Evolutionary conservation across 2,329 filamentous ascomycete species (phyloP).

Genomic region (Penicillium paneum): DNA sequence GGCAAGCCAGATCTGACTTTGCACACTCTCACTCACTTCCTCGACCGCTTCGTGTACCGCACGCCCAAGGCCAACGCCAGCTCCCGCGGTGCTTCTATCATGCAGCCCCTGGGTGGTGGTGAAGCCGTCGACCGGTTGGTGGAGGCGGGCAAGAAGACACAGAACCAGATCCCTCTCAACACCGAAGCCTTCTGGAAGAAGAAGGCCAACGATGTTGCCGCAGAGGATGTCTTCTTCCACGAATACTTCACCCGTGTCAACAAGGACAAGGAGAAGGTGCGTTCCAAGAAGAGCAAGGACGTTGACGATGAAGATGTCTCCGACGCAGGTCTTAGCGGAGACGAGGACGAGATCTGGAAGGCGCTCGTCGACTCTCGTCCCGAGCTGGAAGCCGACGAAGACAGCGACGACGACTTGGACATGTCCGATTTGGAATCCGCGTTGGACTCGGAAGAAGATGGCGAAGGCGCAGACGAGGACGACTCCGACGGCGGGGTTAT

Average conservation of each 20-base stretch:
- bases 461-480: conserved; percentile 41
- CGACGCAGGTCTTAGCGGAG: conserved; percentile 54
- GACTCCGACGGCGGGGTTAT: conserved; percentile 47
- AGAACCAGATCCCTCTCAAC: conserved; percentile 67
- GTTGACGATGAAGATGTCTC: conserved; percentile 44
- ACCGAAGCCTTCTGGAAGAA: conserved; percentile 87
- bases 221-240: conserved; percentile 97
- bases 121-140: conserved; percentile 61
- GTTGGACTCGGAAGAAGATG: conserved; percentile 44
- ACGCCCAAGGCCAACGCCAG: conserved; percentile 70
- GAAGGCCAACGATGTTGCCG: conserved; percentile 80
- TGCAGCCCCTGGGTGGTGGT: conserved; percentile 80
- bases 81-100: conserved; percentile 80
- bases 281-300: conserved; percentile 57
- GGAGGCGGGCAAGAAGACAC: conserved; percentile 55
- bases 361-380: conserved; percentile 78
- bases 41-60: conserved; percentile 98
- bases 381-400: conserved; percentile 65
- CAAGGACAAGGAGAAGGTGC: conserved; percentile 53
- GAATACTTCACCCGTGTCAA: conserved; percentile 82
- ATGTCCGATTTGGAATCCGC: conserved; percentile 54
- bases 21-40: conserved; percentile 89
- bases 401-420: conserved; percentile 58
- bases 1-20: conserved; percentile 87
- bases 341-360: conserved; percentile 85